These are phyloP conservation scores for Cladophialophora chaetospira DNA, from an alignment of 2,329 filamentous ascomycete species.

Conservation along the genomic window DNA sequence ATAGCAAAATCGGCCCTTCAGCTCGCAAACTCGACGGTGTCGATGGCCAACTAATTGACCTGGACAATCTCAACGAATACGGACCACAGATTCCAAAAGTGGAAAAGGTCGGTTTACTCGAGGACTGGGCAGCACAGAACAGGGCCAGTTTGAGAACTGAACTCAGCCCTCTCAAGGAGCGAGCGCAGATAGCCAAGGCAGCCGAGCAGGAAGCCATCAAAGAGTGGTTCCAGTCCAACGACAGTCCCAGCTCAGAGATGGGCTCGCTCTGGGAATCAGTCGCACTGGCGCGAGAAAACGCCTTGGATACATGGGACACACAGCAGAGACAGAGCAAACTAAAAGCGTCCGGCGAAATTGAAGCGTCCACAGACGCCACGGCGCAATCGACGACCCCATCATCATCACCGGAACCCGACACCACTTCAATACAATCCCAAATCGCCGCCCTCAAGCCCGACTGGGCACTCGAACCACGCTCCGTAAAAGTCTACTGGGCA, in stretches of 20 bases:
- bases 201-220: slow-evolving; percentile 22
- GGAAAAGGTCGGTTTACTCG: too few species aligned
- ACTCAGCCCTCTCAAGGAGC: slow-evolving; percentile 2
- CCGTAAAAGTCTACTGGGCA: slow-evolving; percentile 50
- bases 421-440: not conserved
- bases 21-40: slow-evolving; percentile 8
- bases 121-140: not conserved
- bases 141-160: not conserved
- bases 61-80: not conserved
- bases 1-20: slow-evolving; percentile 9
- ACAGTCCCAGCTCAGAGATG: slow-evolving; percentile 11
- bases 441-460: slow-evolving; percentile 21
- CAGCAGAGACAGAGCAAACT: slow-evolving; percentile 3
- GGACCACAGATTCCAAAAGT: not conserved
- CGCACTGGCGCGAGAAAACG: slow-evolving; percentile 14
- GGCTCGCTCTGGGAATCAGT: slow-evolving; percentile 20
- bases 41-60: slow-evolving; percentile 10
- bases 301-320: slow-evolving; percentile 11
- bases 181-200: not conserved
- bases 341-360: not conserved
- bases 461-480: slow-evolving; percentile 33
- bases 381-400: too few species aligned
- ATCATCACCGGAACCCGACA: not conserved
- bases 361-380: not conserved
- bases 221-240: slow-evolving; percentile 18